Conservation (phyloP, 805 yeast genomes). For the Starmerella tilneyi region DNA sequence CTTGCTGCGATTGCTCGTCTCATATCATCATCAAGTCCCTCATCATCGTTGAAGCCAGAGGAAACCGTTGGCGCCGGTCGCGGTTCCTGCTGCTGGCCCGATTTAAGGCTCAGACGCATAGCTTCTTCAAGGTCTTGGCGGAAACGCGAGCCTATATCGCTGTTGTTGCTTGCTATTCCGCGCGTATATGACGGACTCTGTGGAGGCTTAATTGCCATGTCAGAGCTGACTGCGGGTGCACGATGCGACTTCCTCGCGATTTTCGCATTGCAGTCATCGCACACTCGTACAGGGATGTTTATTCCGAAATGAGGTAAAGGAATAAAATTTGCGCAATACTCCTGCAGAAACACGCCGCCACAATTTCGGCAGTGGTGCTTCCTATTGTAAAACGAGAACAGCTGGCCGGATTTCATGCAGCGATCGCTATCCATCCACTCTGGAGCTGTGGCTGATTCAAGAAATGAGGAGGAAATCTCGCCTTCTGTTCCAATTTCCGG, state of each 20-base stretch:
- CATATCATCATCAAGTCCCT: conserved; percentile 76
- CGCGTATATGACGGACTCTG: conserved; percentile 1
- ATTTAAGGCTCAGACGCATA: conserved; percentile 65
- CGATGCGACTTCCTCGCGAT: conserved; percentile 34
- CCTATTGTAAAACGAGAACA: conserved; percentile 72
- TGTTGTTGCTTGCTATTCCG: conserved; percentile 14
- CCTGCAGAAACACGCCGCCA: conserved; percentile 86
- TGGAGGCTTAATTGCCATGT: conserved; percentile 24
- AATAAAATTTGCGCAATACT: conserved; percentile 63
- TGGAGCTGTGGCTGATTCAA: conserved; percentile 88
- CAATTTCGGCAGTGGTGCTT: conserved; percentile 96
- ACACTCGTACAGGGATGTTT: conserved; percentile 79
- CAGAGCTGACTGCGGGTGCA: background rate
- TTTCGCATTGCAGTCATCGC: conserved; percentile 76
- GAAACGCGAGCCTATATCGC: conserved; percentile 27
- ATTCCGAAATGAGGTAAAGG: conserved; percentile 80
- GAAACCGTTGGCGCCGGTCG: conserved; percentile 27
- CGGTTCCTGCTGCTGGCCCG: conserved; percentile 28
- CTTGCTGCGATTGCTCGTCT: conserved; percentile 92
- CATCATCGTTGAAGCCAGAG: conserved; percentile 29
- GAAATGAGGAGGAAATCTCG: conserved; percentile 40
- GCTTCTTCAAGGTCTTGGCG: conserved; percentile 65
- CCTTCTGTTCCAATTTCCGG: conserved; percentile 37
- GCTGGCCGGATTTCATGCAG: conserved; percentile 83
- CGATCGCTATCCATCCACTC: conserved; percentile 95